These are phyloP conservation scores for Debaryomyces prosopidis DNA, from an alignment of 805 yeast genomes.

Conservation along the genomic window DNA sequence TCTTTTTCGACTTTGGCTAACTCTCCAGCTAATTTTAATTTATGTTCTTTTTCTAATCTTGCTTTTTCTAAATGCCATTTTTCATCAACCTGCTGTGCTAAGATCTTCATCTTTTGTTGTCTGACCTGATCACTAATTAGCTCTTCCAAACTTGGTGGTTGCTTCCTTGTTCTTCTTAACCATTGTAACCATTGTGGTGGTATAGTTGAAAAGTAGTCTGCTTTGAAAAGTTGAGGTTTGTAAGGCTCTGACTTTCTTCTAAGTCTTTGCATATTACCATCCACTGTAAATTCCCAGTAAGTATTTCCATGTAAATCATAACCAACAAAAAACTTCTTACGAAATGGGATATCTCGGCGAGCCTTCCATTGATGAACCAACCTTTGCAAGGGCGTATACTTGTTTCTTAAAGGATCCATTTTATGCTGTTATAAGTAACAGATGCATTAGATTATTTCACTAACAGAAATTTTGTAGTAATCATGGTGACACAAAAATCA, in stretches of 20 bases:
- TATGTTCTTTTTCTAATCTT: constrained; percentile 32
- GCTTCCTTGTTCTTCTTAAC: constrained; percentile 63
- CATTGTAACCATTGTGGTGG: constrained; percentile 82
- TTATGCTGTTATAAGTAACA: constrained; percentile 2
- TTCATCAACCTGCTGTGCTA: constrained; percentile 48
- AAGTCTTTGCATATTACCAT: constrained; percentile 51
- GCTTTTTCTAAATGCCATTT: constrained; percentile 40
- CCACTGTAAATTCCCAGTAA: constrained; percentile 76
- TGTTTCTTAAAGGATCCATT: constrained; percentile 52
- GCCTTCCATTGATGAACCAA: constrained; percentile 59
- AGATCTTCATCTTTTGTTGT: constrained; percentile 49
- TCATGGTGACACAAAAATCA: background rate
- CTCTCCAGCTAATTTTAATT: constrained; percentile 29
- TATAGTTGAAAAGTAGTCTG: constrained; percentile 58
- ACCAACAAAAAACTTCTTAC: constrained; percentile 68
- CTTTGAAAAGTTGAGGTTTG: constrained; percentile 46
- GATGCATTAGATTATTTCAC: background rate
- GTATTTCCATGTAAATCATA: constrained; percentile 84
- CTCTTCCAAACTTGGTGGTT: constrained; percentile 65
- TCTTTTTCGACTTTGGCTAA: constrained; percentile 26
- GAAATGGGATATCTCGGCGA: constrained; percentile 63
- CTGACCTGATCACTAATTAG: constrained; percentile 58
- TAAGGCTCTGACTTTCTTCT: constrained; percentile 66
- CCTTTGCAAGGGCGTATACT: constrained; percentile 52
- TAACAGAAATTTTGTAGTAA: too few species aligned